Evolutionary conservation across 2,329 filamentous ascomycete species (phyloP).

Genomic region (Pseudogymnoascus sp.): DNA sequence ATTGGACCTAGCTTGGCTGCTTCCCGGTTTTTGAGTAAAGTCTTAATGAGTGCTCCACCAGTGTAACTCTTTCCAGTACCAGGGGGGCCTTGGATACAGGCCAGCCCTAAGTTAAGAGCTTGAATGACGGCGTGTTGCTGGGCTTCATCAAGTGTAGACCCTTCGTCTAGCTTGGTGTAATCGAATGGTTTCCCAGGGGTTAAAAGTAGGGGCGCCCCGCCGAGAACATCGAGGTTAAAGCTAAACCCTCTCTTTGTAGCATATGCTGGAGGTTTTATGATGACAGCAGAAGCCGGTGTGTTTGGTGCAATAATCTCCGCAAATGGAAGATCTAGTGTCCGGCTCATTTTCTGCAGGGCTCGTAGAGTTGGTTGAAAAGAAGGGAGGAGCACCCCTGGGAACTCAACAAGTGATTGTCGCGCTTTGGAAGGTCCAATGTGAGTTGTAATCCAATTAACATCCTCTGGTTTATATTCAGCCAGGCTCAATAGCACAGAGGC

Average conservation of each 20-base stretch:
- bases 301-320: constrained; percentile 36
- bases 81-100: constrained; percentile 61
- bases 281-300: constrained; percentile 13
- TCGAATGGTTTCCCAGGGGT: constrained; percentile 26
- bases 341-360: constrained; percentile 46
- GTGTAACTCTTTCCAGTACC: constrained; percentile 61
- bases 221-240: constrained; percentile 35
- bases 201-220: constrained; percentile 20
- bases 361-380: constrained; percentile 50
- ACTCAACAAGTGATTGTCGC: constrained; percentile 44
- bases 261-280: constrained; percentile 43
- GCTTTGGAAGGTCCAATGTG: constrained; percentile 15
- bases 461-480: constrained; percentile 21
- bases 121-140: constrained; percentile 45
- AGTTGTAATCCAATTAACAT: constrained; percentile 18
- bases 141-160: constrained; percentile 40
- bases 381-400: constrained; percentile 50
- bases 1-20: constrained; percentile 40
- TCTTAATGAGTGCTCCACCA: constrained; percentile 50
- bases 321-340: constrained; percentile 39
- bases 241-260: constrained; percentile 39
- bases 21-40: constrained; percentile 38
- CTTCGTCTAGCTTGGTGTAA: constrained; percentile 21
- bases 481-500: constrained; percentile 26
- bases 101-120: constrained; percentile 44